Evolutionary conservation across 441 rosid species (phyloP), one percentile per base, ranked within the genome.

Genomic region (Bocquillonia castaneifolia): DNA sequence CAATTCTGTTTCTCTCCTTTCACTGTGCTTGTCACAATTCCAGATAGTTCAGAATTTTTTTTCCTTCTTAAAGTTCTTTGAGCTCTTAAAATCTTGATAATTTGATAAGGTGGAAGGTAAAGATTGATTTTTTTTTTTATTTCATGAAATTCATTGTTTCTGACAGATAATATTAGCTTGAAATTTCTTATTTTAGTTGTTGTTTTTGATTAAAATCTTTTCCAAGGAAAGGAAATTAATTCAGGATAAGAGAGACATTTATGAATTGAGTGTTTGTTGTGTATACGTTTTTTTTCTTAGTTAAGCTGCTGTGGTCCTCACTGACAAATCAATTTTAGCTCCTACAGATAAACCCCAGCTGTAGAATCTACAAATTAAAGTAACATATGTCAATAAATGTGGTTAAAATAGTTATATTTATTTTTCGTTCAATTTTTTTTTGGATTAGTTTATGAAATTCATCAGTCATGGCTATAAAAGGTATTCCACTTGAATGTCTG

Each of bases 261-360:
- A 17, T 29, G 69, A 68, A 53, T 65, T 40, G 10, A 34, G 36
- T 68, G 36, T 53, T 28, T 1, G 12, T 12, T 22, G 31, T 20
- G 10, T 44, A 14, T 53, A 26, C 31, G 3, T 23, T 2, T 25
- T 10, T 18, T 42, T 56, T 22, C 26, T n/a, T 17, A 20, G 52
- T 47, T 42, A 25, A 34, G 59, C 36, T 60, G 59, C 36, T 60
- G 59, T 59, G 64, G 74, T 37, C 74, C 74, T 70, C 42, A 34
- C 48, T 51, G 64, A 20, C 48, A 59, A 66, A 42, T 61, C 72
- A 67, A 67, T 50, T 50, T 48, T 39, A 52, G 53, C 71, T 70
- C 68, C 47, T 48, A 56, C 64, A 54, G 63, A 70, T 75, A 52
- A 7, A 34, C 54, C 34, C 63, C 58, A 45, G 64, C 60, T 66